Conservation (phyloP, 2,329 filamentous ascomycete species). For the Cercospora janseana region DNA sequence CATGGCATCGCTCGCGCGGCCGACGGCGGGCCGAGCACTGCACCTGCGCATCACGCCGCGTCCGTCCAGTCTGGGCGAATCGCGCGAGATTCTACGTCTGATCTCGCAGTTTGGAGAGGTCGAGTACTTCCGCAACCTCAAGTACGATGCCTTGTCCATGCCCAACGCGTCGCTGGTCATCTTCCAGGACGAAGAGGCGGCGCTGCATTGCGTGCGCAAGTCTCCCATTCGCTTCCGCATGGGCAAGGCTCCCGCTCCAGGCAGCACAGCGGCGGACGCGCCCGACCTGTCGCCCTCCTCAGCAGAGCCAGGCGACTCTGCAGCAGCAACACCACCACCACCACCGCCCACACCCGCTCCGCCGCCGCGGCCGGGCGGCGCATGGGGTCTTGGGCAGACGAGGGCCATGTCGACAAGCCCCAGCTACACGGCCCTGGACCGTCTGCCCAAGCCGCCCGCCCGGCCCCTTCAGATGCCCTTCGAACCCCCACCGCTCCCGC, state of each 20-base stretch:
- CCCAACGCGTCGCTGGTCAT: slow-evolving; percentile 49
- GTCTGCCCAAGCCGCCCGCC: slow-evolving; percentile 16
- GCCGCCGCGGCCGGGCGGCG: not conserved
- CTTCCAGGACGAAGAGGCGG: slow-evolving; percentile 44
- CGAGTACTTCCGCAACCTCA: slow-evolving; percentile 48
- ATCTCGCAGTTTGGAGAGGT: slow-evolving; percentile 52
- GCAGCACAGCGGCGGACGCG: slow-evolving; percentile 11
- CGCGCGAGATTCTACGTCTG: slow-evolving; percentile 49
- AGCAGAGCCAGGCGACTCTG: not conserved
- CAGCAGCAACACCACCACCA: slow-evolving; percentile 6
- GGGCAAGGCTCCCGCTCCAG: slow-evolving; percentile 26
- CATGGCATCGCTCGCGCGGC: slow-evolving; percentile 29
- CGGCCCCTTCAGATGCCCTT: slow-evolving; percentile 19
- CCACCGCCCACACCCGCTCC: not conserved
- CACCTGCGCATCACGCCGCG: slow-evolving; percentile 50
- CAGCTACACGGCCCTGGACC: slow-evolving; percentile 7
- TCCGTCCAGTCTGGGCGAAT: slow-evolving; percentile 49
- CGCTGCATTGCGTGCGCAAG: slow-evolving; percentile 43
- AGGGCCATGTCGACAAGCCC: slow-evolving; percentile 23
- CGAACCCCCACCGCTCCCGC: slow-evolving; percentile 18
- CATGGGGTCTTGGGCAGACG: slow-evolving; percentile 20
- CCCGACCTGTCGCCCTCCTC: not conserved
- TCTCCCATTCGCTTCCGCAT: slow-evolving; percentile 50
- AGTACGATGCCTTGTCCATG: slow-evolving; percentile 46
- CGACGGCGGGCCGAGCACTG: slow-evolving; percentile 45